Base-by-base conservation (phyloP, 2,329 filamentous ascomycete genomes). In the Cordyceps cateniannulata region DNA sequence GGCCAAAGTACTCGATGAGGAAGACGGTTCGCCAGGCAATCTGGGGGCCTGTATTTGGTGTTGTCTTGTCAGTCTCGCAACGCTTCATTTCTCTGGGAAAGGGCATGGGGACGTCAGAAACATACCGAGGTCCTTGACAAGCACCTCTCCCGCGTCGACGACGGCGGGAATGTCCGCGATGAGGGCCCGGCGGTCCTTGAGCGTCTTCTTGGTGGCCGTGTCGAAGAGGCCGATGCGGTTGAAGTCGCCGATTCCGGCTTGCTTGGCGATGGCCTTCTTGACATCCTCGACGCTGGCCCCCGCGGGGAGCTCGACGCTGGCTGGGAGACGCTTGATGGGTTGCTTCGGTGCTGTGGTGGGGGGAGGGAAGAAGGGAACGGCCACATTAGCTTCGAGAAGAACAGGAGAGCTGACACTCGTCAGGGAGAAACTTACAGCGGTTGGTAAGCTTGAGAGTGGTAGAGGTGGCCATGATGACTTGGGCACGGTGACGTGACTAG, bases 11-110 rank as follows among this genome's bases (percentile, higher is more conserved):
- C 77, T 99, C 95, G 78, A 97, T 87, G 64, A 97, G 78, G 80
- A 93, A 99, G 73, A 98, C 93, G 63, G 91, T 95, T 65, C 86
- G 87, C 95, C 95, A 99, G 64, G 85, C 86, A 60, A 97, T 88
- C 75, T 99, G 95, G 53, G 87, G 85, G 18, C 95, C 92, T 96
- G 62, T 9, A 66, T 8, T 58, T 50, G 54, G 58, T 54, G 62
- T 62, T 25, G 16, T 35, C 61, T 38, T 22, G 27, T 47, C 25
- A 38, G 18, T 32, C 12, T 22, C 22, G 6, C 29, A 14, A 40
- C 16, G n/a, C n/a, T n/a, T 27, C 22, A 2, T 14, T 16, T 9
- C 24, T n/a, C 16, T n/a, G 6, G 14, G 3, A 18, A 22, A 1
- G 3, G 48, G 10, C 7, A n/a, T n/a, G 38, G n/a, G 18, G 18